Evolutionary conservation across 1,284 basidiomycete genomes (phyloP), one percentile per base, ranked within the genome.

Genomic region (Ustilago crameri): DNA sequence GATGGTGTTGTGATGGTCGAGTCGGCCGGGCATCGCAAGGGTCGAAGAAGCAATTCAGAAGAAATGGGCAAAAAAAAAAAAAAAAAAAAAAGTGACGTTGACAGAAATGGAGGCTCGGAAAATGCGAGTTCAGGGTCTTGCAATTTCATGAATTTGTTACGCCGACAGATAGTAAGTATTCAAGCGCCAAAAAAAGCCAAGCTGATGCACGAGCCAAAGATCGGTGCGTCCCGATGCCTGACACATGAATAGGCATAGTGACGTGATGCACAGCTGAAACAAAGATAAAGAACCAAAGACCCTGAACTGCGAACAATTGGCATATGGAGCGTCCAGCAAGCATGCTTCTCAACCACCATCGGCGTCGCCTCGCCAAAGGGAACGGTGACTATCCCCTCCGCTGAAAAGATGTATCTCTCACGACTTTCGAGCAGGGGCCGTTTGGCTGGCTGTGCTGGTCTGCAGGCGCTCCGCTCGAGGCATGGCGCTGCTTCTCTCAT

Each of bases 391-490:
- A 5, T 12, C 34, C 23, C 14, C 10, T 15, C 14, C 17, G 12
- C 7, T 15, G 27, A 22, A 51, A 64, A 15, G 42, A 65, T 65
- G 62, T 65, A 59, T 42, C 30, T 59, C 7, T 45, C 55, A 24
- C 42, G 51, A 42, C 51, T 51, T 32, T 50, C 51, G 23, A 20
- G 46, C 40, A 35, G 51, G 14, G 23, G 35, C 10, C 24, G 37
- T 3, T 35, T 51, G 18, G 23, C 56, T 1, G 22, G 32, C 24
- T 24, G 35, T 17, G 42, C 46, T 45, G 20, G 15, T 14, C 23
- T 34, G 18, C 41, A 41, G 9, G 15, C 46, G 18, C 18, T 50
- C 9, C 41, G 51, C 12, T n/a, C 30, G 15, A 38, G 32, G 18
- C 22, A 60, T 27, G 23, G 41, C 15, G 17, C 23, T 18, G 35